Evolutionary conservation across 345 rosid genomes (phyloP).

Genomic region (Salix exigua): DNA sequence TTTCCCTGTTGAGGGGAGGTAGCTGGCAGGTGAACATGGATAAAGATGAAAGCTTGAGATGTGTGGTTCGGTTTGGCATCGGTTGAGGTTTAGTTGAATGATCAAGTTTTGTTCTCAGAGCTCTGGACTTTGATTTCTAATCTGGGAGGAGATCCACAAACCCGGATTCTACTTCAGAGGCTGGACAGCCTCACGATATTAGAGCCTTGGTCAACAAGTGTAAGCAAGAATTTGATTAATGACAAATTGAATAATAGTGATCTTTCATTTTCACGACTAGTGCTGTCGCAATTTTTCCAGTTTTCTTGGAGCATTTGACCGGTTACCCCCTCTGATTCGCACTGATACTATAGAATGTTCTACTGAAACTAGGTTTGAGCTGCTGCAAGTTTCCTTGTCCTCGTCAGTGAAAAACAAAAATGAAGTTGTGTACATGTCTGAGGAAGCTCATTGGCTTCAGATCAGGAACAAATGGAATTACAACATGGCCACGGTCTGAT

Average conservation of each 20-base stretch:
- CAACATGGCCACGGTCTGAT: not conserved
- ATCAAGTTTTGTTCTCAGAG: not conserved
- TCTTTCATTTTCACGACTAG: not conserved
- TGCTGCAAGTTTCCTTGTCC: too few species aligned
- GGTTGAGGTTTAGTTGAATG: not conserved
- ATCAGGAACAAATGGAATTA: not conserved
- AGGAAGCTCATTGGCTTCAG: not conserved
- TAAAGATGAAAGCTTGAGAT: not conserved
- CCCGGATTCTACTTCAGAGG: not conserved
- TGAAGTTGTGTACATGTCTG: not conserved
- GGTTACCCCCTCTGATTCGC: not conserved
- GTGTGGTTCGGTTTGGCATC: not conserved
- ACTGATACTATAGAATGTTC: too few species aligned
- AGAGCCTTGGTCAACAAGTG: not conserved
- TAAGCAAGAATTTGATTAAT: not conserved
- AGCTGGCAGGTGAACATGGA: not conserved
- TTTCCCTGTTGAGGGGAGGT: too few species aligned
- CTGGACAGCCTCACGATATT: not conserved
- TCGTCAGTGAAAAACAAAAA: too few species aligned
- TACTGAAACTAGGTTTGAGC: too few species aligned
- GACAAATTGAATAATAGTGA: not conserved
- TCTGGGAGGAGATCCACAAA: not conserved
- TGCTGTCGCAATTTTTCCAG: too few species aligned
- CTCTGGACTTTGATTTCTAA: not conserved
- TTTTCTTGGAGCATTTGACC: conserved; percentile 5